These are phyloP conservation scores for Musa schizocarpa DNA, from an alignment of 176 grass and related monocot genomes.

Conservation along the genomic window DNA sequence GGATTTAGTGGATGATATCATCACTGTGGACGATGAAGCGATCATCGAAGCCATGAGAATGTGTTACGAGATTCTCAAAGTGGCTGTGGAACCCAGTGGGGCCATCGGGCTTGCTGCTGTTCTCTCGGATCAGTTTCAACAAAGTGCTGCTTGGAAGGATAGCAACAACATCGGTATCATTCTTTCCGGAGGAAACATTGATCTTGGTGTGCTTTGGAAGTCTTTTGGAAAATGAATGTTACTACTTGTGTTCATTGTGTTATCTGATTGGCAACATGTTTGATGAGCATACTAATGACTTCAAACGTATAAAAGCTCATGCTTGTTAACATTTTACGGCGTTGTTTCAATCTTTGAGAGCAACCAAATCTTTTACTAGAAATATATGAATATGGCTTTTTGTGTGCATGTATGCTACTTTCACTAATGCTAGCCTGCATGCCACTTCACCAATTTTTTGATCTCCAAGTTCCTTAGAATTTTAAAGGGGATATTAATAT, in stretches of 20 bases:
- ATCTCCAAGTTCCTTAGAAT: too few relatives aligned
- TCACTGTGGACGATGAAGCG: constrained; percentile 60
- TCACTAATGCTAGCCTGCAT: too few relatives aligned
- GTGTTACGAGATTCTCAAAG: constrained; percentile 82
- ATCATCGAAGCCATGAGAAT: constrained; percentile 83
- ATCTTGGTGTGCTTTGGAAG: constrained; percentile 69
- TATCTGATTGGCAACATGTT: background rate
- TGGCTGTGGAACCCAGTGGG: constrained; percentile 71
- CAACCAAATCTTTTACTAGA: background rate
- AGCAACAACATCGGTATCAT: constrained; percentile 74
- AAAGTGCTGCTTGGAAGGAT: constrained; percentile 48
- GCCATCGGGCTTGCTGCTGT: constrained; percentile 64
- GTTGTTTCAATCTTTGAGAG: background rate
- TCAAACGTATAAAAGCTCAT: background rate
- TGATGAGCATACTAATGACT: background rate
- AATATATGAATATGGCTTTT: too few relatives aligned
- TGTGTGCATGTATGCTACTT: too few relatives aligned
- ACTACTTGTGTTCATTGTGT: background rate
- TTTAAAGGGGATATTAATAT: too few relatives aligned
- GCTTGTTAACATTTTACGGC: background rate
- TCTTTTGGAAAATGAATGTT: constrained; percentile 26
- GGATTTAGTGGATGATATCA: constrained; percentile 77
- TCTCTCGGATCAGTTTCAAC: constrained; percentile 65
- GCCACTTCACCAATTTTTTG: too few relatives aligned
- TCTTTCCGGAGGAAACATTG: constrained; percentile 78